phyloP scores from a whole-genome alignment of 108 stramenopile species.

The Nannochloropsis salina region DNA sequence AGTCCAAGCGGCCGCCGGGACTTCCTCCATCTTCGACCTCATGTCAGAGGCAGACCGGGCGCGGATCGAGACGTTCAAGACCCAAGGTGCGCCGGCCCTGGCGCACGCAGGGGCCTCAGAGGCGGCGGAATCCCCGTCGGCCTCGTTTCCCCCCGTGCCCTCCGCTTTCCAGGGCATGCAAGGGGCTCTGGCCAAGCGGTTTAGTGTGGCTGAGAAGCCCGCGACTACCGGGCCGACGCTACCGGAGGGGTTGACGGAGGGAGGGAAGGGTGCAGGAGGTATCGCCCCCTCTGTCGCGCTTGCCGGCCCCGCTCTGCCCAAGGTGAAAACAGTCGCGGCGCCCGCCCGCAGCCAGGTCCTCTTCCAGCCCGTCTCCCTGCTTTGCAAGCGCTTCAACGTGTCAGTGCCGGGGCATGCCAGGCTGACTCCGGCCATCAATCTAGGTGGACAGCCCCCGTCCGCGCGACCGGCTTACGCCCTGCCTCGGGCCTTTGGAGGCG shows the following conservation, averaged over 20 bases:
- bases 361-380: background rate
- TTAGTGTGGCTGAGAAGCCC: background rate
- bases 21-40: background rate
- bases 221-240: background rate
- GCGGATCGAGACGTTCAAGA: background rate
- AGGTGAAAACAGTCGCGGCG: background rate
- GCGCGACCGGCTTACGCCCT: background rate
- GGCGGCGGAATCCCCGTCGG: background rate
- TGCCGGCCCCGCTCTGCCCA: background rate
- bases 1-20: background rate
- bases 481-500: background rate
- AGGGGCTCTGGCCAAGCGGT: background rate
- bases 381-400: constrained; percentile 1
- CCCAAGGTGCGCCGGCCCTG: background rate
- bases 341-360: background rate
- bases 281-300: background rate
- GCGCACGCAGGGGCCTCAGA: background rate
- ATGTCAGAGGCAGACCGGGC: background rate
- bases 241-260: background rate
- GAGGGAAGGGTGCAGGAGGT: background rate
- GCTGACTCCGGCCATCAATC: background rate
- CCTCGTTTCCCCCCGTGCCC: background rate
- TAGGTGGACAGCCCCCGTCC: background rate
- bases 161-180: background rate
- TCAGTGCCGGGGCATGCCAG: background rate